A percentile compares a stretch with the other conserved stretches of the same genome.
phyloP scores from a whole-genome alignment of 2,329 filamentous ascomycete genomes.

The Penicillium sp. region DNA sequence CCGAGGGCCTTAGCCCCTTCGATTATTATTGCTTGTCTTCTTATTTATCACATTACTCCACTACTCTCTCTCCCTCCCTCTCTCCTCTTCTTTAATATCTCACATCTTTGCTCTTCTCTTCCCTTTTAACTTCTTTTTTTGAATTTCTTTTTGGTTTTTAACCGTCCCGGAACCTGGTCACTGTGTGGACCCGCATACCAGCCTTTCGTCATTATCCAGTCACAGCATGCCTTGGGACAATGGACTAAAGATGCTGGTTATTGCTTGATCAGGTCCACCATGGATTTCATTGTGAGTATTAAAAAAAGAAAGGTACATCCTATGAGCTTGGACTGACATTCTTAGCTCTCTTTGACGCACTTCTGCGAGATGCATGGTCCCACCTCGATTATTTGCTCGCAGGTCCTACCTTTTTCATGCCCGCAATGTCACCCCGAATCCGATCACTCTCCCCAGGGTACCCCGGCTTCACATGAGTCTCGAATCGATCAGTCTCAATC shows the following conservation, averaged over 20 bases:
- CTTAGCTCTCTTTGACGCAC: slow-evolving; percentile 59
- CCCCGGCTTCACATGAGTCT: slow-evolving; percentile 24
- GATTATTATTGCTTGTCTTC: slow-evolving; percentile 7
- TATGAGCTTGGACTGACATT: slow-evolving; percentile 3
- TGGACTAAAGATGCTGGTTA: slow-evolving; percentile 29
- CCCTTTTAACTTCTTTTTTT: neutral
- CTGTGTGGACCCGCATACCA: slow-evolving; percentile 21
- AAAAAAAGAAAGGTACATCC: neutral
- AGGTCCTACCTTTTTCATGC: slow-evolving; percentile 55
- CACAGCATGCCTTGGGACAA: slow-evolving; percentile 32
- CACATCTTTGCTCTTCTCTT: slow-evolving; percentile 3
- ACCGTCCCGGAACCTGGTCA: slow-evolving; percentile 16
- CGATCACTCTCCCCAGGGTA: slow-evolving; percentile 38
- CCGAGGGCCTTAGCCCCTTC: slow-evolving; percentile 14
- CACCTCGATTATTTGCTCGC: slow-evolving; percentile 61
- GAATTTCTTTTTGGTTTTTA: neutral
- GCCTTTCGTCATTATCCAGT: slow-evolving; percentile 20
- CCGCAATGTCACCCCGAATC: slow-evolving; percentile 49
- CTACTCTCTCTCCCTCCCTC: neutral
- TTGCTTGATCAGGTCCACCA: slow-evolving; percentile 21
- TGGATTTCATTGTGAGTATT: slow-evolving; percentile 47
- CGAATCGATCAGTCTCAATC: slow-evolving; percentile 13
- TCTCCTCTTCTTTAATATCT: slow-evolving; percentile 1
- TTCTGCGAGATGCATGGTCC: slow-evolving; percentile 63
- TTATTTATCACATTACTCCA: slow-evolving; percentile 4